These are phyloP conservation scores for Cyclostephanos tholiformis DNA, from an alignment of 108 stramenopile species.

Conservation along the genomic window DNA sequence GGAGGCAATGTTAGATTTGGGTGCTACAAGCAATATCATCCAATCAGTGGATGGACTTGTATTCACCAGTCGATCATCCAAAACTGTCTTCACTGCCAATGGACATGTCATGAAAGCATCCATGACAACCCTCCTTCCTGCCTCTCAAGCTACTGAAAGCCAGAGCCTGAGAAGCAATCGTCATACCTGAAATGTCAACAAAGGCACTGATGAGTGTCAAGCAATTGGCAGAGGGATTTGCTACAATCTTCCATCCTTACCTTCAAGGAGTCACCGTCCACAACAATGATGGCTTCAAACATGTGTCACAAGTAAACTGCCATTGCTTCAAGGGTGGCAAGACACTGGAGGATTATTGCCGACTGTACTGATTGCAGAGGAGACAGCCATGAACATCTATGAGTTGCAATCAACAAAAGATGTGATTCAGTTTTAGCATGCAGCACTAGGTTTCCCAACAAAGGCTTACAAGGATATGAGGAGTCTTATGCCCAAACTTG, in stretches of 20 bases:
- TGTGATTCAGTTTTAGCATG: constrained; percentile 2
- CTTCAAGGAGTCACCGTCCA: neutral
- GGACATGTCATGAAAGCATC: no score
- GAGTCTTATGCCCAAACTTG: constrained; percentile 7
- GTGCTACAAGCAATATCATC: neutral
- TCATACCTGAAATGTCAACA: no score
- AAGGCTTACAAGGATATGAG: no score
- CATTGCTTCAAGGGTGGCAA: constrained; percentile 6
- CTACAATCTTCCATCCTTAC: no score
- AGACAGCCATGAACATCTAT: constrained; percentile 5
- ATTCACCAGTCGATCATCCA: neutral
- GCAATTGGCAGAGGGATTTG: no score
- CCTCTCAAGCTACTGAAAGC: no score
- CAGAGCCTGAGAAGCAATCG: no score
- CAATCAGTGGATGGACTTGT: neutral
- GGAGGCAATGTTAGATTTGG: no score
- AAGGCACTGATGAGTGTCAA: no score
- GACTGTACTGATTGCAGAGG: neutral
- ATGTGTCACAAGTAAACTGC: neutral
- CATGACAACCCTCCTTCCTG: no score
- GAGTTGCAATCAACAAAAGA: constrained; percentile 1
- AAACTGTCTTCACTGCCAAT: neutral
- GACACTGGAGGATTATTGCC: neutral
- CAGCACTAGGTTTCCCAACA: constrained; percentile 6
- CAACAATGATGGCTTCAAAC: neutral